phyloP scores from a whole-genome alignment of 1,139 yeast genomes.

The Yamadazyma kanchanaburiensis region DNA sequence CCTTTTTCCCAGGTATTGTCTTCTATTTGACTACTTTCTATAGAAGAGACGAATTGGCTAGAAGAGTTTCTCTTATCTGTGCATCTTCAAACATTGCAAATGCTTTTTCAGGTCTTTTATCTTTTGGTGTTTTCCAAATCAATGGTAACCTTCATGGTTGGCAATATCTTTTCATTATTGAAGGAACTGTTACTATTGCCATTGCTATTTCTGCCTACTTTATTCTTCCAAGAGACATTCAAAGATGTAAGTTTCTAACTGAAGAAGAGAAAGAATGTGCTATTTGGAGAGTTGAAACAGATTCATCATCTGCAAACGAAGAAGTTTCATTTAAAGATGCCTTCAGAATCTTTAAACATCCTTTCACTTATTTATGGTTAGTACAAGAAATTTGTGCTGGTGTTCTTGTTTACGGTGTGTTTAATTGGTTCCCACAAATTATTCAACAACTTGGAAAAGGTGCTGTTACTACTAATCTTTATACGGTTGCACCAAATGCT shows the following conservation, averaged over 20 bases:
- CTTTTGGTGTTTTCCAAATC: conserved; percentile 25
- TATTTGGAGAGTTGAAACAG: conserved; percentile 21
- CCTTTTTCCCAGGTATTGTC: conserved; percentile 26
- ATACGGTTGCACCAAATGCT: conserved; percentile 28
- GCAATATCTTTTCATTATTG: conserved; percentile 64
- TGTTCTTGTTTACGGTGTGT: conserved; percentile 46
- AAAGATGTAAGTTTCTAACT: conserved; percentile 23
- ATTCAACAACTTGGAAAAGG: conserved; percentile 25
- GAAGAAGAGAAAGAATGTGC: conserved; percentile 26
- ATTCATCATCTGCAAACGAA: conserved; percentile 22
- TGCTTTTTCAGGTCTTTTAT: conserved; percentile 24
- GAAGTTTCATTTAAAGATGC: conserved; percentile 22
- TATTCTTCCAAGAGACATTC: conserved; percentile 20
- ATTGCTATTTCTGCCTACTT: conserved; percentile 50
- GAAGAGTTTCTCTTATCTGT: conserved; percentile 23
- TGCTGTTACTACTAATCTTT: conserved; percentile 24
- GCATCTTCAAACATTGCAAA: conserved; percentile 25
- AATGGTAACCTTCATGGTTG: conserved; percentile 41
- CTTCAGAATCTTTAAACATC: conserved; percentile 24
- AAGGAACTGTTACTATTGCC: conserved; percentile 53
- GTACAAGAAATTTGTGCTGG: conserved; percentile 43
- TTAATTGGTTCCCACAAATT: conserved; percentile 44
- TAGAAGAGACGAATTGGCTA: conserved; percentile 23
- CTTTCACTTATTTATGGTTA: conserved; percentile 25
- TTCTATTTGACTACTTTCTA: conserved; percentile 29